Evolutionary conservation across 2,329 filamentous ascomycete genomes (phyloP), one percentile per base, ranked within the genome.

Genomic region (Mycosphaerelloides madeirae): DNA sequence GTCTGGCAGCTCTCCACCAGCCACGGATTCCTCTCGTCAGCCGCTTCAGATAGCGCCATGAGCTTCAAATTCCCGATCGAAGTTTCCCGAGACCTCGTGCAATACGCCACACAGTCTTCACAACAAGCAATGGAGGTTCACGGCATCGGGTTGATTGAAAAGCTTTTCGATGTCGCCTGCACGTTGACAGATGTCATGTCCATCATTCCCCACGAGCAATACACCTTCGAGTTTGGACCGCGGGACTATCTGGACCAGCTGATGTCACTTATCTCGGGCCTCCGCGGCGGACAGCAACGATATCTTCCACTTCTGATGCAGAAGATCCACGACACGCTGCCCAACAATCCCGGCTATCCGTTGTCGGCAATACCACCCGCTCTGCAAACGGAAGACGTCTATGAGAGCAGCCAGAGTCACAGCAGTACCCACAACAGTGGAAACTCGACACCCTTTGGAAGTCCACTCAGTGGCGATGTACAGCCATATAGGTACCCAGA

Each of bases 131-230:
- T 88, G 71, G 86, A 91, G 52, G 72, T 90, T 3, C 75, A 90
- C 53, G 84, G 83, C 14, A 77, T 86, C 31, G 84, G 84, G 19
- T 65, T 94, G 79, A 80, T 93, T 48, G 86, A 90, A 61, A 91
- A 91, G 62, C 69, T 95, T 11, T 79, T 93, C 56, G 84, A 90
- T 54, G 78, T 90, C 29, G 81, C 85, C 11, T 84, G 78, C 62
- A 81, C 82, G 13, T 72, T 93, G 49, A 83, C 78, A 6, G 85
- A 91, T 52, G 81, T 87, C 16, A 79, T 95, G 43, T 76, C 82
- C 7, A 78, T 73, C 56, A 74, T 79, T 3, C 74, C 76, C 1
- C 73, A 82, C 39, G 79, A 71, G 38, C 69, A 69, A 46, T 60
- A 70, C 44, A 65, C 66, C n/a, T 88, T 87, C 60, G 73, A 76